These are phyloP conservation scores for Exophiala sp. DNA, from an alignment of 2,329 filamentous ascomycete species.

Conservation along the genomic window DNA sequence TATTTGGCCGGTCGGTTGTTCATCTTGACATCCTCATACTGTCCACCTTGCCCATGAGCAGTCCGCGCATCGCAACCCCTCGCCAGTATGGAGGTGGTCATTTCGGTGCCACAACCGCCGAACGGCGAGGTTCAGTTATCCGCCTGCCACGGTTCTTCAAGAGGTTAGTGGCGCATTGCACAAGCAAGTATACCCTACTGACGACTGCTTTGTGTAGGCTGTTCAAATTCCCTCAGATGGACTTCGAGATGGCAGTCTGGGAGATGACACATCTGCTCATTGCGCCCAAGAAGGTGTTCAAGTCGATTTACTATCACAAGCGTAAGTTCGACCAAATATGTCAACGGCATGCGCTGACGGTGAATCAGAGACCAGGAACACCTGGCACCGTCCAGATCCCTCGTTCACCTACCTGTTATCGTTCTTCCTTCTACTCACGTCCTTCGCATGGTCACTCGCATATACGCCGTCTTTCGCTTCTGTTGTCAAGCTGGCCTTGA, in stretches of 20 bases:
- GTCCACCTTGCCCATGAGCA: constrained; percentile 33
- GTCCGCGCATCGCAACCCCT: constrained; percentile 58
- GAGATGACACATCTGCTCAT: constrained; percentile 67
- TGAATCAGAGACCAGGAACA: constrained; percentile 62
- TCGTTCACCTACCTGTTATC: constrained; percentile 68
- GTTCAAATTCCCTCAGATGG: constrained; percentile 71
- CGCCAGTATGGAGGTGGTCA: constrained; percentile 52
- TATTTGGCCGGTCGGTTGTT: background rate
- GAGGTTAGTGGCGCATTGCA: constrained; percentile 38
- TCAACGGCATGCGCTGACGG: constrained; percentile 16
- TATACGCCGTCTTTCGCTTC: constrained; percentile 47
- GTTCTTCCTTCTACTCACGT: constrained; percentile 59
- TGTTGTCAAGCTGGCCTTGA: constrained; percentile 46
- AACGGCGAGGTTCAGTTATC: constrained; percentile 50
- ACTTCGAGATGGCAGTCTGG: constrained; percentile 71
- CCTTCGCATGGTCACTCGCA: constrained; percentile 57
- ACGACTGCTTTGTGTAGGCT: constrained; percentile 39
- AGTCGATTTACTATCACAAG: constrained; percentile 65
- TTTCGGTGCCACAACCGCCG: constrained; percentile 51
- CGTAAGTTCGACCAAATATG: constrained; percentile 40
- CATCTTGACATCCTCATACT: background rate
- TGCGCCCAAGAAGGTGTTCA: constrained; percentile 67
- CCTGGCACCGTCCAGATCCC: constrained; percentile 66
- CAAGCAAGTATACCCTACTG: constrained; percentile 4
- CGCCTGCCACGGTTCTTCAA: constrained; percentile 67